phyloP scores from a whole-genome alignment of 306 rosid genomes.

The Mucuna pruriens region DNA sequence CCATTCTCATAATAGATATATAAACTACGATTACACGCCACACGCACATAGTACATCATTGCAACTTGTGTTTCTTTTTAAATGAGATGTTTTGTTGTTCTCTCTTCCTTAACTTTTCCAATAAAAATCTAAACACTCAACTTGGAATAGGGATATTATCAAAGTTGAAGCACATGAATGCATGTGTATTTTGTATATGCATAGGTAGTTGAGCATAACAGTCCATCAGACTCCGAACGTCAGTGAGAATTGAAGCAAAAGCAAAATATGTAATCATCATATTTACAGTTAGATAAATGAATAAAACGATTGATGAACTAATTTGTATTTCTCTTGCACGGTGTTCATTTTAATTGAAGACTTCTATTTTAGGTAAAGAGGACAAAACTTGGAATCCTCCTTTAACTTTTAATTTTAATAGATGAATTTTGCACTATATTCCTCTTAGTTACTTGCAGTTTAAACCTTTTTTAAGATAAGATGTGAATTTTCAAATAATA shows the following conservation, averaged over 20 bases:
- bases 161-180: no score
- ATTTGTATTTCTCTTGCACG: neutral
- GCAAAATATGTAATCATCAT: neutral
- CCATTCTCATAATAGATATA: neutral
- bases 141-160: no score
- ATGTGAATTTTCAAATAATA: neutral
- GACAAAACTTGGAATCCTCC: neutral
- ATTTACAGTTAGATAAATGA: constrained; percentile 1
- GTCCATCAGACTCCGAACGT: neutral
- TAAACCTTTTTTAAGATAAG: neutral
- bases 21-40: neutral
- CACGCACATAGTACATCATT: neutral
- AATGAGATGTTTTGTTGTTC: neutral
- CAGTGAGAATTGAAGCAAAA: constrained; percentile 5
- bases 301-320: neutral
- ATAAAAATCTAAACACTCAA: neutral
- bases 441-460: no score
- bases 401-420: neutral
- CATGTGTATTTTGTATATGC: no score
- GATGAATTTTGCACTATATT: no score
- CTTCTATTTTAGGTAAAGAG: neutral
- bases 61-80: neutral
- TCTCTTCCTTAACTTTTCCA: neutral
- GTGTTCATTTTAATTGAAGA: neutral
- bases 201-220: constrained; percentile 16